Evolutionary conservation across 176 grass and related monocot species (phyloP).

Genomic region (Oropetium thomaeum): DNA sequence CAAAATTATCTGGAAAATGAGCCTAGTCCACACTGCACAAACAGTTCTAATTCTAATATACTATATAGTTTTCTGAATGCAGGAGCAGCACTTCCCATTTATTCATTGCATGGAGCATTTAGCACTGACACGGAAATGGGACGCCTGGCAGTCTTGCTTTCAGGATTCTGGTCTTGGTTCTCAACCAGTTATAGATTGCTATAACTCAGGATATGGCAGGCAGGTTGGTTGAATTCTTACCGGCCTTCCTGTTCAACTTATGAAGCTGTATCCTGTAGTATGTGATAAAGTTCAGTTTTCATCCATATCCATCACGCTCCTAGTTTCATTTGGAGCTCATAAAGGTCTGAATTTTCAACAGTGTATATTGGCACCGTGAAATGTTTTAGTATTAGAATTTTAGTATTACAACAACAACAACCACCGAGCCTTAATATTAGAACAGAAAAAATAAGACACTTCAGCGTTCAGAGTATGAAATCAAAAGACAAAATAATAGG

Average conservation of each 20-base stretch:
- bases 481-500: background rate
- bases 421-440: too few relatives aligned
- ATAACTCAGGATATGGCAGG: conserved; percentile 56
- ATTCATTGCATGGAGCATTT: conserved; percentile 71
- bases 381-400: background rate
- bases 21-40: background rate
- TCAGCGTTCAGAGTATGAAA: background rate
- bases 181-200: conserved; percentile 62
- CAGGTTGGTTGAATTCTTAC: conserved; percentile 41
- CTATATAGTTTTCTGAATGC: conserved; percentile 32
- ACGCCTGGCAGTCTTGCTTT: conserved; percentile 78
- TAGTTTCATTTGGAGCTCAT: background rate
- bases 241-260: background rate
- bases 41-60: background rate
- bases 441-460: too few relatives aligned
- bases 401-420: too few relatives aligned
- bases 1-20: background rate
- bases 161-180: conserved; percentile 51
- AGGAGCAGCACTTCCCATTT: conserved; percentile 77
- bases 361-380: background rate
- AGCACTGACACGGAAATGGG: conserved; percentile 42
- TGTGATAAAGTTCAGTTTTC: background rate
- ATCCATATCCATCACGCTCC: background rate
- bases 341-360: background rate
- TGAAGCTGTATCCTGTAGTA: too few relatives aligned